Evolutionary conservation across 2,329 filamentous ascomycete species (phyloP).

Genomic region (Exserohilum turcica): DNA sequence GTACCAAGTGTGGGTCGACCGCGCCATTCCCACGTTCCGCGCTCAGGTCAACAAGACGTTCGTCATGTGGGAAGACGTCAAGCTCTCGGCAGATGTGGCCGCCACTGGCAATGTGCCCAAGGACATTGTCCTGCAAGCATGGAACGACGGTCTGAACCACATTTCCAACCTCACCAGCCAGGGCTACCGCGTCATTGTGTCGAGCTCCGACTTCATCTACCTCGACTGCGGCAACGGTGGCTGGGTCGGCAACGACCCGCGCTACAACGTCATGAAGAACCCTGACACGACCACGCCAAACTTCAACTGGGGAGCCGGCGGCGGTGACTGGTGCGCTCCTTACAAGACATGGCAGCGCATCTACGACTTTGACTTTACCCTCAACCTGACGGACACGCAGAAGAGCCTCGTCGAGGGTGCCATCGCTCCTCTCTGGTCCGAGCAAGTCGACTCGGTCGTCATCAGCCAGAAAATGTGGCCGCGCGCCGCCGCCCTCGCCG

Average conservation of each 20-base stretch:
- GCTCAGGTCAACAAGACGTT: conserved; percentile 55
- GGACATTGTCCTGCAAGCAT: conserved; percentile 60
- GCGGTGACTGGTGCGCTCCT: conserved; percentile 63
- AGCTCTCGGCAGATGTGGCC: conserved; percentile 49
- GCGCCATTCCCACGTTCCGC: conserved; percentile 58
- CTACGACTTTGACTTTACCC: conserved; percentile 63
- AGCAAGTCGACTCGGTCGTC: conserved; percentile 61
- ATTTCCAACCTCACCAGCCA: conserved; percentile 57
- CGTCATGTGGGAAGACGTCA: conserved; percentile 64
- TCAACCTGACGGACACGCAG: conserved; percentile 54
- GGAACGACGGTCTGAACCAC: conserved; percentile 60
- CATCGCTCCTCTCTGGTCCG: conserved; percentile 59
- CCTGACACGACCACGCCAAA: conserved; percentile 52
- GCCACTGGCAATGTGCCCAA: conserved; percentile 56
- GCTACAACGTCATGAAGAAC: conserved; percentile 61
- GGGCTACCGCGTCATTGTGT: conserved; percentile 63
- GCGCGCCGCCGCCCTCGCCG: conserved; percentile 61
- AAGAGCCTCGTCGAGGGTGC: conserved; percentile 59
- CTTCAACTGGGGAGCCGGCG: conserved; percentile 61
- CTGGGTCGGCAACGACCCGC: conserved; percentile 60
- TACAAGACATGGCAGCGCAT: conserved; percentile 67
- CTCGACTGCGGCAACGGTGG: conserved; percentile 63
- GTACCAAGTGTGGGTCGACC: conserved; percentile 61
- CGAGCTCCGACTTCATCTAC: conserved; percentile 61
- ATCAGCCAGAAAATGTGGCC: conserved; percentile 61